phyloP scores from a whole-genome alignment of 2,329 filamentous ascomycete species.

The Exutisphaerella laricina region DNA sequence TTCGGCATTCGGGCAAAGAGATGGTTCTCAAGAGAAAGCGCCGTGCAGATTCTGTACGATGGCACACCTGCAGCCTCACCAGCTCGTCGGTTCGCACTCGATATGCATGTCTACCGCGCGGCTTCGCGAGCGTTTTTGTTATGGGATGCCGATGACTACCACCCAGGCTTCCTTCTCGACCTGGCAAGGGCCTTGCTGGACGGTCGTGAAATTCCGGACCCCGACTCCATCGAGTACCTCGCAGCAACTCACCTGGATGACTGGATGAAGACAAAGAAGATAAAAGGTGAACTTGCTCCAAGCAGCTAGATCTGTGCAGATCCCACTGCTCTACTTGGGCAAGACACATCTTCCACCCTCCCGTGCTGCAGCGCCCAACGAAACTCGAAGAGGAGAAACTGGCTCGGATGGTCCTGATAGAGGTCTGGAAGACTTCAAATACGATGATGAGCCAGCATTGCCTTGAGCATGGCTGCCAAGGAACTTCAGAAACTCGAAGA shows the following conservation, averaged over 20 bases:
- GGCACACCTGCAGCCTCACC: not conserved
- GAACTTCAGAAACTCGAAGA: too few relatives aligned
- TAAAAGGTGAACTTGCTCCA: too few relatives aligned
- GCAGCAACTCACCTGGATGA: not conserved
- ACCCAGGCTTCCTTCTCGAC: slow-evolving; percentile 6
- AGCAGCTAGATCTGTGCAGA: too few relatives aligned
- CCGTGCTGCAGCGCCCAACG: too few relatives aligned
- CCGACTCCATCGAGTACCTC: not conserved
- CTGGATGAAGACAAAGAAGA: not conserved
- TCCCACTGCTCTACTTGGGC: too few relatives aligned
- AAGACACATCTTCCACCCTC: too few relatives aligned
- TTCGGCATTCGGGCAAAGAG: not conserved
- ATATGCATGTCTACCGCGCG: not conserved
- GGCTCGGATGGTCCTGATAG: too few relatives aligned
- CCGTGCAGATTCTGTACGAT: not conserved
- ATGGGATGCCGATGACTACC: not conserved
- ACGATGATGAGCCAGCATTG: too few relatives aligned
- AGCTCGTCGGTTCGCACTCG: not conserved
- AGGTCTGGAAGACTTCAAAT: too few relatives aligned
- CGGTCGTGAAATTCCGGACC: not conserved
- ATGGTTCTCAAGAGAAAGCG: not conserved
- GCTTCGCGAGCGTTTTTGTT: too few relatives aligned
- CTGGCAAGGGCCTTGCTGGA: not conserved
- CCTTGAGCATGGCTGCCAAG: too few relatives aligned
- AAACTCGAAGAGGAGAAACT: too few relatives aligned